Conservation (phyloP, 768 basidiomycete genomes). For the Gymnopilus dilepis region DNA sequence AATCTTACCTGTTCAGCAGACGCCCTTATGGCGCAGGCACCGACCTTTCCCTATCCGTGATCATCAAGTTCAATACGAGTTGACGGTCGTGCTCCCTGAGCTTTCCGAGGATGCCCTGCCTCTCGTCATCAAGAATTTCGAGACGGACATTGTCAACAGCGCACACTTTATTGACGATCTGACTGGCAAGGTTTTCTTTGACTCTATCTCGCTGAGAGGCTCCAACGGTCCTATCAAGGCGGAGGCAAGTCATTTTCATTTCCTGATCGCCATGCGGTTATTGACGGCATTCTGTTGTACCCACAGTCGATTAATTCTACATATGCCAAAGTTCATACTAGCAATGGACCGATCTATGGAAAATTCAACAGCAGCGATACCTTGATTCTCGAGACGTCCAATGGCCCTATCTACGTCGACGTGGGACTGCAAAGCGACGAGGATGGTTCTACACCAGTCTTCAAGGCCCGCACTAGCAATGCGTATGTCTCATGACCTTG, state of each 20-base stretch:
- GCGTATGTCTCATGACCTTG: slow-evolving; percentile 36
- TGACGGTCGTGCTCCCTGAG: slow-evolving; percentile 43
- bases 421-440: slow-evolving; percentile 41
- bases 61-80: slow-evolving; percentile 36
- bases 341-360: slow-evolving; percentile 47
- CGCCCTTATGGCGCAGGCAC: slow-evolving; percentile 16
- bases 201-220: slow-evolving; percentile 38
- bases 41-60: slow-evolving; percentile 1
- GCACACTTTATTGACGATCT: slow-evolving; percentile 42
- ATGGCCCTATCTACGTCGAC: slow-evolving; percentile 43
- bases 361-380: slow-evolving; percentile 40
- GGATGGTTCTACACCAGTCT: slow-evolving; percentile 31
- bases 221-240: slow-evolving; percentile 30
- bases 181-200: slow-evolving; percentile 40
- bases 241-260: slow-evolving; percentile 31
- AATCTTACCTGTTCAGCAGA: slow-evolving; percentile 4
- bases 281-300: background rate
- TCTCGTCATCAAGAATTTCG: slow-evolving; percentile 45
- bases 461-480: slow-evolving; percentile 42
- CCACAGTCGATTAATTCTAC: slow-evolving; percentile 11
- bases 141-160: slow-evolving; percentile 48
- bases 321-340: slow-evolving; percentile 27
- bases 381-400: slow-evolving; percentile 45
- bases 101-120: slow-evolving; percentile 22
- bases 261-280: background rate